Conservation (phyloP, 305 asterid genomes). For the Fraxinus sp. region DNA sequence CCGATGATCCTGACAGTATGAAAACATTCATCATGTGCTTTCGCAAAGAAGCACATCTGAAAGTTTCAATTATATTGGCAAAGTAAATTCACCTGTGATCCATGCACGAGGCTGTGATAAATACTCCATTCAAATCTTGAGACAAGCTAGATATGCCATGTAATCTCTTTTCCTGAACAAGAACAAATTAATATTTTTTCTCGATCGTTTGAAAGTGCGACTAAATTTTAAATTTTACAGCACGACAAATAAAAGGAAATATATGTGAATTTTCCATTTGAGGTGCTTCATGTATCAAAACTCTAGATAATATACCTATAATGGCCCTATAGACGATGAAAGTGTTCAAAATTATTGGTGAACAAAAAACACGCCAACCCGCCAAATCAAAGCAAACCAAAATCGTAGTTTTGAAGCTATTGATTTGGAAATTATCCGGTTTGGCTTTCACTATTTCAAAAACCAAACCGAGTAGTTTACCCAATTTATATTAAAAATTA, state of each 20-base stretch:
- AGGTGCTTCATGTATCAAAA: neutral
- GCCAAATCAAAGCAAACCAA: neutral
- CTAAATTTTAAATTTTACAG: constrained; percentile 4
- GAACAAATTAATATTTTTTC: constrained; percentile 17
- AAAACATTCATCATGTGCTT: neutral
- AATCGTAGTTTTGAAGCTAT: neutral
- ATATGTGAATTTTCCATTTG: neutral
- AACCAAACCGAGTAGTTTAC: neutral
- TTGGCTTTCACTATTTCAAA: neutral
- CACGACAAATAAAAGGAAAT: constrained; percentile 5
- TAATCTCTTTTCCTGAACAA: constrained; percentile 54
- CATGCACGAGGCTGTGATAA: constrained; percentile 88
- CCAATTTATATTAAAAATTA: neutral
- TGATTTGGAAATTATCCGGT: neutral
- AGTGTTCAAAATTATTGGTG: neutral
- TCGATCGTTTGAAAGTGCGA: neutral
- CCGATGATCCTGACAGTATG: neutral
- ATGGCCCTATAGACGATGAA: neutral
- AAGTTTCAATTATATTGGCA: neutral
- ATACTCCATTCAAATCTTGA: constrained; percentile 83
- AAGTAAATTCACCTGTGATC: constrained; percentile 66
- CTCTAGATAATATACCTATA: neutral
- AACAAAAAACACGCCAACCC: neutral
- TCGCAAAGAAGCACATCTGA: neutral
- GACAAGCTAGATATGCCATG: constrained; percentile 92